A percentile compares a stretch with the other conserved stretches of the same genome.
Evolutionary conservation across 179 eudicot genomes (phyloP).

Genomic region (Amaranthus tricolor): DNA sequence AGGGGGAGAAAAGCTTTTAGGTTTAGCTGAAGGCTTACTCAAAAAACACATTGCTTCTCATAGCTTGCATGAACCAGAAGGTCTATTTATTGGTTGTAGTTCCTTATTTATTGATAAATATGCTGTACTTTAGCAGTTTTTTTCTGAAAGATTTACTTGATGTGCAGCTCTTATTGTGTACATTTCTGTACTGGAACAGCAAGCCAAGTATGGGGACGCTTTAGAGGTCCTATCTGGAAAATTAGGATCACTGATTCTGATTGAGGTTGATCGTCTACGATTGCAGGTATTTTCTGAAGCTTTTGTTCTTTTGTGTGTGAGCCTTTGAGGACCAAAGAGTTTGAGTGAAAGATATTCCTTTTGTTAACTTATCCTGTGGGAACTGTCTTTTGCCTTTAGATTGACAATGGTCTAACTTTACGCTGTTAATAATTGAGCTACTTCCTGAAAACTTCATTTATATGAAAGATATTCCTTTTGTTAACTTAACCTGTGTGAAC

Average conservation of each 20-base stretch:
- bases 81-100: slow-evolving; percentile 31
- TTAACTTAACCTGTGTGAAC: neutral
- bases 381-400: neutral
- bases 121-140: neutral
- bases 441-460: neutral
- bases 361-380: neutral
- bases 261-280: slow-evolving; percentile 77
- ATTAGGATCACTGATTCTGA: slow-evolving; percentile 71
- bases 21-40: slow-evolving; percentile 86
- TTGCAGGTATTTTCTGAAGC: slow-evolving; percentile 71
- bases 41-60: slow-evolving; percentile 87
- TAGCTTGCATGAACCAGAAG: slow-evolving; percentile 97
- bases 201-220: slow-evolving; percentile 77
- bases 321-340: neutral
- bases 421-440: neutral
- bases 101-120: neutral
- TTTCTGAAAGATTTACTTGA: slow-evolving; percentile 30
- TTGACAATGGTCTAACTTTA: neutral
- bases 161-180: slow-evolving; percentile 94
- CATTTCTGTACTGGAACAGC: slow-evolving; percentile 81
- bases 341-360: neutral
- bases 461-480: too few species aligned
- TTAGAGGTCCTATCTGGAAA: slow-evolving; percentile 76
- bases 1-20: slow-evolving; percentile 71
- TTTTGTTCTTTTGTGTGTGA: neutral